Percentiles rank a stretch among this genome's conserved stretches.
These are phyloP conservation scores for Trichoderma harzianum DNA, from an alignment of 2,329 filamentous ascomycete species.

Conservation along the genomic window DNA sequence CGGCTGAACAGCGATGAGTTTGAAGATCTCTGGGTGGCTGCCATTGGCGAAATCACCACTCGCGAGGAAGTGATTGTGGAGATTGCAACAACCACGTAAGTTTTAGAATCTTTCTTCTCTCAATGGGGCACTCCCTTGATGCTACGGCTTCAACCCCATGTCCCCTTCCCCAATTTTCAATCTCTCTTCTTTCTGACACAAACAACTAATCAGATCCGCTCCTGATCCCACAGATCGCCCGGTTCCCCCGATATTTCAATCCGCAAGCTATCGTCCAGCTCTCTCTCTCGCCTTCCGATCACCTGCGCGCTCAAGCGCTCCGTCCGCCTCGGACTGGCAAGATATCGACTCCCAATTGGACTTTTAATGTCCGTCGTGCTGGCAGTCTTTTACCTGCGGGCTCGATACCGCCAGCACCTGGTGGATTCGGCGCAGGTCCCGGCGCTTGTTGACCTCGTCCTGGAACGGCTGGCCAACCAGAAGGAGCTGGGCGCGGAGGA, in stretches of 20 bases:
- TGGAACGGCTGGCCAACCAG: conserved; percentile 78
- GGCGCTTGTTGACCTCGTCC: conserved; percentile 74
- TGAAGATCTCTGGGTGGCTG: conserved; percentile 77
- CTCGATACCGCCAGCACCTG: conserved; percentile 59
- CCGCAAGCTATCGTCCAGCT: conserved; percentile 73
- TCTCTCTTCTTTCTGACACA: conserved; percentile 47
- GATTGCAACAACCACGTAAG: conserved; percentile 50
- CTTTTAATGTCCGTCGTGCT: conserved; percentile 52
- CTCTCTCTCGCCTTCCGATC: conserved; percentile 89
- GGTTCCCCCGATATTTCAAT: conserved; percentile 58
- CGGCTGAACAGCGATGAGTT: conserved; percentile 86
- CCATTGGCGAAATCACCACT: conserved; percentile 66
- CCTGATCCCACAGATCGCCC: conserved; percentile 68
- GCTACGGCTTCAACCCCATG: not conserved
- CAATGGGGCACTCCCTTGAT: not conserved
- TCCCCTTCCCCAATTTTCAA: not conserved
- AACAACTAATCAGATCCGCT: conserved; percentile 82
- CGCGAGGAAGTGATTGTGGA: conserved; percentile 56
- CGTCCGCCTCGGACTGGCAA: conserved; percentile 74
- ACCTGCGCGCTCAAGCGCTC: conserved; percentile 74
- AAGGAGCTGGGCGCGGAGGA: conserved; percentile 72
- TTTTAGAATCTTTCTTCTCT: conserved; percentile 29
- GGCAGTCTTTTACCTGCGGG: conserved; percentile 59
- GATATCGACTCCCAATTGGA: conserved; percentile 83
- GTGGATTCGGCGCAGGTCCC: conserved; percentile 73